Percentiles rank a stretch among this genome's conserved stretches.
These are phyloP conservation scores for Metarhizium humberi DNA, from an alignment of 2,329 filamentous ascomycete genomes.

Conservation along the genomic window DNA sequence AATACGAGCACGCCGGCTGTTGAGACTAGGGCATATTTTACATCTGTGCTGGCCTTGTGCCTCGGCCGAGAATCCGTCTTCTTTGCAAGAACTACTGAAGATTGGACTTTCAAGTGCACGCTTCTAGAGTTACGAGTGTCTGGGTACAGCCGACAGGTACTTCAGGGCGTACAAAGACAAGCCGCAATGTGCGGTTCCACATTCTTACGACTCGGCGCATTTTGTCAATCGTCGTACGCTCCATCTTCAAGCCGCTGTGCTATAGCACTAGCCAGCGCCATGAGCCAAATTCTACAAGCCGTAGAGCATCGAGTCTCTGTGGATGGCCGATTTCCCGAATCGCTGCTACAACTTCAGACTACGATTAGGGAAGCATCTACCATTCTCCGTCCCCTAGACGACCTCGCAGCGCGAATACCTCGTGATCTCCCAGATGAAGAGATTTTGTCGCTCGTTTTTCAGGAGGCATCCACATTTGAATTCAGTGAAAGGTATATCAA, in stretches of 20 bases:
- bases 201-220: constrained; percentile 34
- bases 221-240: constrained; percentile 37
- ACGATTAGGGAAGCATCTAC: constrained; percentile 35
- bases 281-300: constrained; percentile 37
- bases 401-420: constrained; percentile 38
- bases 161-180: constrained; percentile 35
- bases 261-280: constrained; percentile 42
- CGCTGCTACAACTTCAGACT: constrained; percentile 44
- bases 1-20: constrained; percentile 34
- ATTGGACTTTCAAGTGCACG: constrained; percentile 41
- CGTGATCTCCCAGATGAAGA: constrained; percentile 45
- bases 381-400: constrained; percentile 42
- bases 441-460: constrained; percentile 52
- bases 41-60: constrained; percentile 55
- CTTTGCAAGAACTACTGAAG: constrained; percentile 50
- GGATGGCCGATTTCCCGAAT: constrained; percentile 30
- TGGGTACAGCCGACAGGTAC: constrained; percentile 42
- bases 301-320: constrained; percentile 40
- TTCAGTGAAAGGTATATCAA: constrained; percentile 53
- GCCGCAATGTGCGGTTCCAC: constrained; percentile 40
- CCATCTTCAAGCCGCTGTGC: constrained; percentile 34
- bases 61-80: constrained; percentile 65
- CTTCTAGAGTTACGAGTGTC: constrained; percentile 41
- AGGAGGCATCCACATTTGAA: constrained; percentile 53
- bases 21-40: constrained; percentile 37